Percentiles rank a stretch among this genome's conserved stretches.
phyloP scores from a whole-genome alignment of 257 asterid species.

The Cordia subcordata region DNA sequence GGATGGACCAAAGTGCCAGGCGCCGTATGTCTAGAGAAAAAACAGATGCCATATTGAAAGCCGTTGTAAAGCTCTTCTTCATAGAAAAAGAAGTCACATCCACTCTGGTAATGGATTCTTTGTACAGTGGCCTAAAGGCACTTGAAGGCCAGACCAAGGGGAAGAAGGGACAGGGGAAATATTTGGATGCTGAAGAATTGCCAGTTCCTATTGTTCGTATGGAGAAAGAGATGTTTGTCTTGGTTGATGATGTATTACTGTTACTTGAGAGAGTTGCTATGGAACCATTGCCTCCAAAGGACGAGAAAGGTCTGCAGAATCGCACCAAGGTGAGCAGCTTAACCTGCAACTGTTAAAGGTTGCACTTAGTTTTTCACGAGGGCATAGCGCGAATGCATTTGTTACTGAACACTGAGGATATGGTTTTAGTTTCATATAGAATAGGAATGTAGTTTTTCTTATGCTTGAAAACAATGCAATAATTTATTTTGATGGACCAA shows the following conservation, averaged over 20 bases:
- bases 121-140: constrained; percentile 90
- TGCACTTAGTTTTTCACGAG: no score
- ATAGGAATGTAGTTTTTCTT: no score
- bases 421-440: no score
- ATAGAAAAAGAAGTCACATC: constrained; percentile 96
- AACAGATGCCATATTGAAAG: constrained; percentile 73
- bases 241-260: constrained; percentile 83
- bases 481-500: no score
- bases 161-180: constrained; percentile 56
- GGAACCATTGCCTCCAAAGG: constrained; percentile 95
- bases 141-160: constrained; percentile 73
- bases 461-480: no score
- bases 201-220: constrained; percentile 60
- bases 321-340: constrained; percentile 65
- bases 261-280: constrained; percentile 85
- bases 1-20: constrained; percentile 66
- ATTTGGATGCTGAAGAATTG: constrained; percentile 50
- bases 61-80: constrained; percentile 78
- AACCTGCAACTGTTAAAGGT: neutral
- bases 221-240: constrained; percentile 64
- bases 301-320: constrained; percentile 95
- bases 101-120: constrained; percentile 94
- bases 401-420: no score
- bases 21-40: constrained; percentile 69
- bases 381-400: no score